Evolutionary conservation across 139 green algal species (phyloP).

Genomic region (Chlorella sp.): DNA sequence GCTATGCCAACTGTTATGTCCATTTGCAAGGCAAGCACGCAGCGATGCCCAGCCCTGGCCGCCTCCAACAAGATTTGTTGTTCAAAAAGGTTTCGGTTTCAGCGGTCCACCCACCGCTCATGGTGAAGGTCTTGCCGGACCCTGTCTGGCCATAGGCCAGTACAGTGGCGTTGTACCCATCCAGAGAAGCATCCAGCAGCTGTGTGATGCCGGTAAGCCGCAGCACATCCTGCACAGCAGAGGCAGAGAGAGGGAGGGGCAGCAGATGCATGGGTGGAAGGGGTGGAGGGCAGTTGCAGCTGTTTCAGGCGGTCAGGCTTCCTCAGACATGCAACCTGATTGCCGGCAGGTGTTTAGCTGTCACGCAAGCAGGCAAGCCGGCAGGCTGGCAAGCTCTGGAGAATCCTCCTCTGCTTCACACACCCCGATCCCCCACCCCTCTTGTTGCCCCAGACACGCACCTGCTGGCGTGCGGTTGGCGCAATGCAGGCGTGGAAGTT

Average conservation of each 20-base stretch:
- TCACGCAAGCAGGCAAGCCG: not conserved
- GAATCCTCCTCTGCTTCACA: not conserved
- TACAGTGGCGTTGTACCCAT: constrained; percentile 85
- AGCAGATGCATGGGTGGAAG: no score
- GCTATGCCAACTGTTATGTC: no score
- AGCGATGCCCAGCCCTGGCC: no score
- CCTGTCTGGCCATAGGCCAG: constrained; percentile 73
- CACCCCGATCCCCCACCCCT: no score
- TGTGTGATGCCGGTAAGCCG: constrained; percentile 63
- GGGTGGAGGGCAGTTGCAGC: no score
- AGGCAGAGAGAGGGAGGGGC: not conserved
- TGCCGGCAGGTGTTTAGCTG: not conserved
- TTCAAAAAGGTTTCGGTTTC: no score
- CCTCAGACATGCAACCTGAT: no score
- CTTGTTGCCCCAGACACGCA: not conserved
- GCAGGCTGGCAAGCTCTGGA: not conserved
- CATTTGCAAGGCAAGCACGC: no score
- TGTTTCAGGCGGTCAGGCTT: not conserved
- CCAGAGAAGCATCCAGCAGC: constrained; percentile 86
- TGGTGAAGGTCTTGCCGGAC: constrained; percentile 71
- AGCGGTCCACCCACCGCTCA: constrained; percentile 43
- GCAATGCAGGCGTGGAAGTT: constrained; percentile 57
- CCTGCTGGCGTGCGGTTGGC: constrained; percentile 44
- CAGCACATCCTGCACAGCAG: constrained; percentile 51
- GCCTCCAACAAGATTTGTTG: no score